Base-by-base conservation (phyloP, 2,329 filamentous ascomycete species). In the Colletotrichum viniferum region DNA sequence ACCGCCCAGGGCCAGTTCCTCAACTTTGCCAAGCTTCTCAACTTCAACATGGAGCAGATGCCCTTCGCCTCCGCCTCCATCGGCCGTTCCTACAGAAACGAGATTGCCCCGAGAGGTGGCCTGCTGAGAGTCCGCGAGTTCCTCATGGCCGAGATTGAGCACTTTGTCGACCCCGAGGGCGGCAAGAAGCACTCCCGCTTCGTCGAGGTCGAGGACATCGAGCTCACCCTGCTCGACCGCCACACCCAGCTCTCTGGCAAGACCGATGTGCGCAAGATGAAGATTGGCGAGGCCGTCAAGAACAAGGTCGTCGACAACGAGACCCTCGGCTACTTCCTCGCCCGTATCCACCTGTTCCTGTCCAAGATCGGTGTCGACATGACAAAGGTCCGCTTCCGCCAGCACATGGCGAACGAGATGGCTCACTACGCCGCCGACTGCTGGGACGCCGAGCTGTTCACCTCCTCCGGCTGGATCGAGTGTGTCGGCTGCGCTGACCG, bases 1-100 rank as follows among this genome's bases (percentile, higher is more conserved):
- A 99, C 97, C 34, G 97, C 97, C 5, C 97, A 99, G 89, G 97
- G 97, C 78, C 97, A 99, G 87, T 99, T 99, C 87, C 88, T 98
- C 78, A 98, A 98, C 87, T 99, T 99, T 85, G 92, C 94, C 80
- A 98, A 98, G 88, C 92, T 99, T 62, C 93, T 98, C 74, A 96
- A 98, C 79, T 98, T 96, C 89, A 98, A 98, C 88, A 95, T 98
- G 86, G 92, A 95, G 81, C 90, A 93, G 80, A 98, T 99, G 94
- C 97, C 97, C 30, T 98, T 99, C 82, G 97, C 97, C 16, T 98
- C 96, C 65, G 97, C 97, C 62, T 98, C 95, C 52, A 97, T 99
- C 83, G 97, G 97, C 86, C 98, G 98, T 87, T 98, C 96, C 3
- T 98, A 98, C 91, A 93, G 97, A 81, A 99, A 99, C 84, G 97